Conservation (phyloP, 352 stramenopile species). For the Phytopythium sindhum region DNA sequence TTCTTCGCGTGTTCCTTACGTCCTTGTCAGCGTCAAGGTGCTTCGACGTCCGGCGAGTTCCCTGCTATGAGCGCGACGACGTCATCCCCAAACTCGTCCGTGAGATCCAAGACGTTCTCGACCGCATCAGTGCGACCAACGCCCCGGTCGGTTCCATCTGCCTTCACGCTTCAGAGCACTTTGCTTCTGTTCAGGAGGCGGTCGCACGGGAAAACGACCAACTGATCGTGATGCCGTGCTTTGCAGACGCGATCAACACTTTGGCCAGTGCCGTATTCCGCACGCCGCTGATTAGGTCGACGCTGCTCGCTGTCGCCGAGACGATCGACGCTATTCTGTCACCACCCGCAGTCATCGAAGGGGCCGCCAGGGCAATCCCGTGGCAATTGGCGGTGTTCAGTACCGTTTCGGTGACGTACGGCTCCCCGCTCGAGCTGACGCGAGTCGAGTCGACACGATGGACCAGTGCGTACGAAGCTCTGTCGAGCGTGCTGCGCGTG, state of each 20-base stretch:
- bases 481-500: not conserved
- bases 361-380: not conserved
- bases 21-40: not conserved
- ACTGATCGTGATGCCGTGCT: not conserved
- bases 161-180: not conserved
- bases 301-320: slow-evolving; percentile 5
- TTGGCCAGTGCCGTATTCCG: not conserved
- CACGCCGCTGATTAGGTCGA: not conserved
- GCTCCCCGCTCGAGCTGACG: not conserved
- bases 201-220: not conserved
- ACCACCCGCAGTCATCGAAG: not conserved
- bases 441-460: not conserved
- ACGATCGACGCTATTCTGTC: slow-evolving; percentile 5
- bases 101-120: not conserved
- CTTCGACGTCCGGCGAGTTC: not conserved
- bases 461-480: not conserved
- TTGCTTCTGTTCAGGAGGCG: not conserved
- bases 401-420: not conserved
- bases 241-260: not conserved
- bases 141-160: not conserved
- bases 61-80: not conserved
- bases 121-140: not conserved
- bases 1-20: not conserved
- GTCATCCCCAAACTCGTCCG: not conserved
- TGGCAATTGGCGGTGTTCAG: not conserved